phyloP scores from a whole-genome alignment of 345 rosid genomes.

The Gynandropsis gynandra region DNA sequence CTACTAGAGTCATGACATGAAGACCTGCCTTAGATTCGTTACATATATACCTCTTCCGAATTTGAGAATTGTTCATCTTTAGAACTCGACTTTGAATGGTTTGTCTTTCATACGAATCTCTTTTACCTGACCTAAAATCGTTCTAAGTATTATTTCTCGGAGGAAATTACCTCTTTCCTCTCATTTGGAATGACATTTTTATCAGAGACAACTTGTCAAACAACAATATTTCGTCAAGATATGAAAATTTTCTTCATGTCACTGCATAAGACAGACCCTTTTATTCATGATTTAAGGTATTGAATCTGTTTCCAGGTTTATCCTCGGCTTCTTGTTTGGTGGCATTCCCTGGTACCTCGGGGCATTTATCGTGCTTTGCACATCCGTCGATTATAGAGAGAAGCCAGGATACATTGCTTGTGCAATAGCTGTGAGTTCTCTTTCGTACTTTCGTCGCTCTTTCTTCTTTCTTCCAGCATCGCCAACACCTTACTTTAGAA shows the following conservation, averaged over 20 bases:
- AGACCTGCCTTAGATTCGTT: background rate
- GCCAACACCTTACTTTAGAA: background rate
- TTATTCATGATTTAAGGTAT: background rate
- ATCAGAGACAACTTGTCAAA: no score
- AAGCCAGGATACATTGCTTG: slow-evolving; percentile 87
- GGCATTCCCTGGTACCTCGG: slow-evolving; percentile 88
- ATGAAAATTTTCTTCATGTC: background rate
- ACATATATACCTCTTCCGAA: background rate
- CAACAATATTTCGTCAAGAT: no score
- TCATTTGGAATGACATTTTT: no score
- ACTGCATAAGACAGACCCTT: background rate
- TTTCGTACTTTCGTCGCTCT: background rate
- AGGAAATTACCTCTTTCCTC: no score
- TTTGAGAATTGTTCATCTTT: background rate
- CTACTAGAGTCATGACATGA: background rate
- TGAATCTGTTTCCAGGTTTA: slow-evolving; percentile 42
- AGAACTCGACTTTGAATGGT: background rate
- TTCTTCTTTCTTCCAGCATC: slow-evolving; percentile 3
- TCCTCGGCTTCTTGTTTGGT: slow-evolving; percentile 73
- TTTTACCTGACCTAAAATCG: background rate
- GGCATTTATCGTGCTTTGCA: slow-evolving; percentile 46
- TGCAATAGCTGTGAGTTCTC: slow-evolving; percentile 56
- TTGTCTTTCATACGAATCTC: background rate
- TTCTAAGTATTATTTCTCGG: no score
- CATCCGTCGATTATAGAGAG: slow-evolving; percentile 57